Base-by-base conservation (phyloP, 306 rosid species). In the Calophaca sinica region DNA sequence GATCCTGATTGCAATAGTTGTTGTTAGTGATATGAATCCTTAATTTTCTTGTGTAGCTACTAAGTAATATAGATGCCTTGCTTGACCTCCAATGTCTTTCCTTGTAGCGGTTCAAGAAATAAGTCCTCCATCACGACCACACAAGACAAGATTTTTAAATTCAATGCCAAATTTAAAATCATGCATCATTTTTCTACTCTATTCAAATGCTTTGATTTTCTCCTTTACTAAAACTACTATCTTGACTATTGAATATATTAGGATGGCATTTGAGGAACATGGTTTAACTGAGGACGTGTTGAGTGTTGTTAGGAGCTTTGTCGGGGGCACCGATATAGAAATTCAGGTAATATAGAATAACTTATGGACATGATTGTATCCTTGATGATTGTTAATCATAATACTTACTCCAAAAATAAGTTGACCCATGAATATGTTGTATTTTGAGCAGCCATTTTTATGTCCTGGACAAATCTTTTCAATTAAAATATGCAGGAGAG, bases 241-340 rank as follows among this genome's bases (percentile, higher is more conserved):
- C 28, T 75, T 15, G 58, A 33, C 20, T 77, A 57, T 86, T 79
- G 57, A 68, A 58, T 88, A 71, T 72, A 28, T 20, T 81, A 94
- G 98, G 93, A 83, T 79, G 84, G 83, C 88, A 74, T 60, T 87
- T 75, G 85, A 81, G 68, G 90, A 91, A 70, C 81, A 87, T 74
- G 87, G 88, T 53, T 10, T 78, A 41, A 85, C 80, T 48, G 84
- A 86, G 63, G 93, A 91, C 61, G 86, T 86, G 3, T 68, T 83
- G 63, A 81, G 82, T 38, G 13, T 59, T 63, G 83, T 91, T 70
- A 75, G 85, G 45, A 78, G 84, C 59, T 81, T 62, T 79, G 67
- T 91, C 76, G 86, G 87, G 50, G 82, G 83, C 6, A 80, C 81
- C 8, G 35, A 42, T 50, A 78, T 41, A 49, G 87, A 94, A 77